Conservation (phyloP, 176 grass and related monocot genomes). For the Tillandsia leiboldiana region DNA sequence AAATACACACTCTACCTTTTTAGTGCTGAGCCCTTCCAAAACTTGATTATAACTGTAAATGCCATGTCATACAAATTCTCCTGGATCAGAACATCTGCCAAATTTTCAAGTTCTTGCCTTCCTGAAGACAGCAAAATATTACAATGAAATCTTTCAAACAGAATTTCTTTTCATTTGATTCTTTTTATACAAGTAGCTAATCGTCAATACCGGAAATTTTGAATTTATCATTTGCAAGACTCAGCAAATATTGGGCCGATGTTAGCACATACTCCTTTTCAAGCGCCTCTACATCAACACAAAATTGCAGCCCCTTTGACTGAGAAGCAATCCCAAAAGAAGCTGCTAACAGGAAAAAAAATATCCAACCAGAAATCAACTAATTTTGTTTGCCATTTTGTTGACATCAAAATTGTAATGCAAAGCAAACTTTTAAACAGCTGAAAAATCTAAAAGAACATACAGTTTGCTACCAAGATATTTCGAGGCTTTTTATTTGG, state of each 20-base stretch:
- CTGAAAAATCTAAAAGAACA: slow-evolving; percentile 30
- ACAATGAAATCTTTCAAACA: background rate
- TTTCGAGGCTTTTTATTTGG: slow-evolving; percentile 68
- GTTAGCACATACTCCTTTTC: slow-evolving; percentile 87
- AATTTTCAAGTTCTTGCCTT: slow-evolving; percentile 44
- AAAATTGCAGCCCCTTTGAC: slow-evolving; percentile 43
- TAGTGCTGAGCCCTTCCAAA: slow-evolving; percentile 72
- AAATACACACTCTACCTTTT: slow-evolving; percentile 40
- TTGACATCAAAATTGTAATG: background rate
- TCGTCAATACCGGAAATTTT: slow-evolving; percentile 50
- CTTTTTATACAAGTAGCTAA: background rate
- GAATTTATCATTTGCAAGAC: slow-evolving; percentile 44
- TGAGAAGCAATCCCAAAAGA: slow-evolving; percentile 39
- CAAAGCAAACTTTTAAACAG: slow-evolving; percentile 10
- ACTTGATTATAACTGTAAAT: slow-evolving; percentile 80
- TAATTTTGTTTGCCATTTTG: background rate
- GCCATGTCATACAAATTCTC: slow-evolving; percentile 74
- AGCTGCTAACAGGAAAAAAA: slow-evolving; percentile 33
- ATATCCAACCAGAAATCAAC: slow-evolving; percentile 6
- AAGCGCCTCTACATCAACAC: slow-evolving; percentile 80
- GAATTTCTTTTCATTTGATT: background rate
- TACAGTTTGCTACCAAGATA: slow-evolving; percentile 60
- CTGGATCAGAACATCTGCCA: slow-evolving; percentile 73
- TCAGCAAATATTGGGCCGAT: slow-evolving; percentile 69
- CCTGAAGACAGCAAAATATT: slow-evolving; percentile 33